phyloP scores from a whole-genome alignment of 306 rosid species.

The Biancaea sappan region DNA sequence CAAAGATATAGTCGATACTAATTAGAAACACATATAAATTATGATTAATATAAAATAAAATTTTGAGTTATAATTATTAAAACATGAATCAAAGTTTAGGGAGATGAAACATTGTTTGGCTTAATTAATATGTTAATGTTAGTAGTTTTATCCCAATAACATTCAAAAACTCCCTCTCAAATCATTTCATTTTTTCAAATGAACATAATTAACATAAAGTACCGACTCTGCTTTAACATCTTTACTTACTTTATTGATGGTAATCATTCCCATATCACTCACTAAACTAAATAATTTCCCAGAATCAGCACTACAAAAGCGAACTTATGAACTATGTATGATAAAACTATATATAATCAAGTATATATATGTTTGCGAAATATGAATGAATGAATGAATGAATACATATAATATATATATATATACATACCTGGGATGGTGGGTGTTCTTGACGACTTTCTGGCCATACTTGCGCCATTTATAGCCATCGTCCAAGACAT shows the following conservation, averaged over 20 bases:
- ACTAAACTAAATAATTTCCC: neutral
- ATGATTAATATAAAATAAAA: too few species aligned
- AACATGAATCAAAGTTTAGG: too few species aligned
- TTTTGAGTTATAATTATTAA: too few species aligned
- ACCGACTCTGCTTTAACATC: neutral
- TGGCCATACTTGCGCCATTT: conserved; percentile 91
- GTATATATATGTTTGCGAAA: conserved; percentile 20
- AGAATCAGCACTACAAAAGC: neutral
- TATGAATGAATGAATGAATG: too few species aligned
- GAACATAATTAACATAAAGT: neutral
- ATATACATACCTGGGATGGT: conserved; percentile 68
- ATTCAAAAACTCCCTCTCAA: too few species aligned
- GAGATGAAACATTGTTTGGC: too few species aligned
- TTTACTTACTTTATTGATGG: neutral
- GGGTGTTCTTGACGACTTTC: conserved; percentile 88
- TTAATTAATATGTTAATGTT: too few species aligned
- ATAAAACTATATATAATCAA: conserved; percentile 34
- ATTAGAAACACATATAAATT: too few species aligned
- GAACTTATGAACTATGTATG: too few species aligned
- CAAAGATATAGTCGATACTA: too few species aligned
- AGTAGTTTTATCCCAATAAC: too few species aligned
- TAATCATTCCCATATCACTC: neutral
- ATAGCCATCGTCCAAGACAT: conserved; percentile 85
- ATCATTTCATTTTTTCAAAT: neutral
- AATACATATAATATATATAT: conserved; percentile 24